Percentiles rank a stretch among this genome's conserved stretches.
Conservation (phyloP, 2,329 filamentous ascomycete genomes). For the Fusarium sp. region DNA sequence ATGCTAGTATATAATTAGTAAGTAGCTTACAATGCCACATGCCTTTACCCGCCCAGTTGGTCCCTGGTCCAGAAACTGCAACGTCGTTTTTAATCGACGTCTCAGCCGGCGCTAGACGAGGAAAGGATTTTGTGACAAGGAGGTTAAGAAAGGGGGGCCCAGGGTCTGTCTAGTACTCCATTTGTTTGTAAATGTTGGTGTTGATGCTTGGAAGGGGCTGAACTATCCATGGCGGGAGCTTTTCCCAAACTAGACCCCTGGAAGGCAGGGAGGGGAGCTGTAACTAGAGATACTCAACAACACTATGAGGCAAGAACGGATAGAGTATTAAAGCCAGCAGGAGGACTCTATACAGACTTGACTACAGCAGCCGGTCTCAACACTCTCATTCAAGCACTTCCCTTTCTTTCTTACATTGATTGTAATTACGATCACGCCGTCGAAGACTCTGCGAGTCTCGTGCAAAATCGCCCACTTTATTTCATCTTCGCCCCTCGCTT, state of each 20-base stretch:
- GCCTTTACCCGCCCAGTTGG: conserved; percentile 8
- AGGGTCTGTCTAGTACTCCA: conserved; percentile 17
- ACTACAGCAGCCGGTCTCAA: conserved; percentile 41
- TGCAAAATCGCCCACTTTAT: conserved; percentile 29
- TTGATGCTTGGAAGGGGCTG: conserved; percentile 15
- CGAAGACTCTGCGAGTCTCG: conserved; percentile 41
- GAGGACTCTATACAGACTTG: conserved; percentile 21
- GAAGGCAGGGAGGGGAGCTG: conserved; percentile 27
- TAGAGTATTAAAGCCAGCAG: conserved; percentile 40
- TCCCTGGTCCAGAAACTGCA: conserved; percentile 28
- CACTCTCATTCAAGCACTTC: conserved; percentile 32
- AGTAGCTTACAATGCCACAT: not conserved
- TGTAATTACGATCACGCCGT: conserved; percentile 24
- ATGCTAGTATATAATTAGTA: too few relatives aligned
- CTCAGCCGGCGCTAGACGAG: conserved; percentile 39
- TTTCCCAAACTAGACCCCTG: conserved; percentile 25
- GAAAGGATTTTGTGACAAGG: conserved; percentile 26
- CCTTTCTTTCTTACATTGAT: conserved; percentile 30
- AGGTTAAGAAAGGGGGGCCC: conserved; percentile 37
- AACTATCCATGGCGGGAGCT: conserved; percentile 23
- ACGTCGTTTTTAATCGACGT: conserved; percentile 34
- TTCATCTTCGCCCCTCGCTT: conserved; percentile 38
- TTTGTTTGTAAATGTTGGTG: not conserved
- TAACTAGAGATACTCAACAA: conserved; percentile 31
- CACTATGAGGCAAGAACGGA: conserved; percentile 13